Evolutionary conservation across 768 basidiomycete genomes (phyloP).

Genomic region (Mycena vulgaris): DNA sequence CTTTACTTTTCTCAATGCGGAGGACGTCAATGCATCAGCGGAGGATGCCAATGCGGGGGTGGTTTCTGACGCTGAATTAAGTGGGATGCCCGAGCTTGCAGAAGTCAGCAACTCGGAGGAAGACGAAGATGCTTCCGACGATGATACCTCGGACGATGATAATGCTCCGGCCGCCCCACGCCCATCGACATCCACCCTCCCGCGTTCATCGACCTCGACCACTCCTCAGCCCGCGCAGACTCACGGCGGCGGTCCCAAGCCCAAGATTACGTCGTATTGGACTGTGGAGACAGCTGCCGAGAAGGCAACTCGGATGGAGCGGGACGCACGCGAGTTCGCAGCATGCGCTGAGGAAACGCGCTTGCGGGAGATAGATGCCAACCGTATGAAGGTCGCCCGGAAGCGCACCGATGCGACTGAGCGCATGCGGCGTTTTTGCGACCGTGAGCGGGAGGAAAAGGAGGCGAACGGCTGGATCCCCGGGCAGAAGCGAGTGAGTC

Average conservation of each 20-base stretch:
- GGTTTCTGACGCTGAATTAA: not conserved
- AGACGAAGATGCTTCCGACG: not conserved
- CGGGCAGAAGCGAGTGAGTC: constrained; percentile 9
- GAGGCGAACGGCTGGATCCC: not conserved
- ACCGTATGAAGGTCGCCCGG: not conserved
- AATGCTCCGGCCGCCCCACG: no score
- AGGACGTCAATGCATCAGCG: no score
- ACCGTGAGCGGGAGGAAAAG: not conserved
- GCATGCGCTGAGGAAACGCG: not conserved
- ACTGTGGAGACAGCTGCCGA: constrained; percentile 12
- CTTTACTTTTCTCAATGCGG: not conserved
- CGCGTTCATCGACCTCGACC: no score
- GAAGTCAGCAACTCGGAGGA: no score
- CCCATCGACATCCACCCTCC: no score
- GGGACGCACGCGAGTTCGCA: not conserved
- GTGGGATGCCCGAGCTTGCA: not conserved
- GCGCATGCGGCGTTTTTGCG: not conserved
- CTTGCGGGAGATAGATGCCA: not conserved
- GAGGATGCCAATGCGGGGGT: not conserved
- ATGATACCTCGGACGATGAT: not conserved
- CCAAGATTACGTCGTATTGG: not conserved
- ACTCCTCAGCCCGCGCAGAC: no score
- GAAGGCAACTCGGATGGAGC: constrained; percentile 1
- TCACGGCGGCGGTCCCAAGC: not conserved
- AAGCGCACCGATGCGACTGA: constrained; percentile 4